phyloP scores from a whole-genome alignment of 306 rosid genomes.

The Ceratonia siliqua region DNA sequence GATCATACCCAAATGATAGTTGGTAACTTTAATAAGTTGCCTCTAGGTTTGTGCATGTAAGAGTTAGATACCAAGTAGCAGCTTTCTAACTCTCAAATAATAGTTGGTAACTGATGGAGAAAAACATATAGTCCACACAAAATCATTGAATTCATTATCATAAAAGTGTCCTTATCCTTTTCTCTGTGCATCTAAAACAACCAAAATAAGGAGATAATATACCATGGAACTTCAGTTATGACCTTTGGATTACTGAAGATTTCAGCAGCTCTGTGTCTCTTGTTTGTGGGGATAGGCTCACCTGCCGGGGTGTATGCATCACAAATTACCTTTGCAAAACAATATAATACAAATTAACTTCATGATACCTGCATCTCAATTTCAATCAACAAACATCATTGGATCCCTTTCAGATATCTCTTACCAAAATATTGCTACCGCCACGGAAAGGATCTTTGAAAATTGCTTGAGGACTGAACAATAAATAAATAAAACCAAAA shows the following conservation, averaged over 20 bases:
- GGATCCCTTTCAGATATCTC: slow-evolving; percentile 30
- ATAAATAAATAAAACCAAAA: slow-evolving; percentile 13
- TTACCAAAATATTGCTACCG: slow-evolving; percentile 94
- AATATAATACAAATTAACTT: slow-evolving; percentile 30
- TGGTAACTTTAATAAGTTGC: too few relatives aligned
- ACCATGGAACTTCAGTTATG: slow-evolving; percentile 85
- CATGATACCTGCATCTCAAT: slow-evolving; percentile 21
- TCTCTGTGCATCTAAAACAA: neutral
- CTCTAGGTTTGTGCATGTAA: neutral
- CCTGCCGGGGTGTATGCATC: slow-evolving; percentile 92
- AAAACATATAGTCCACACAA: neutral
- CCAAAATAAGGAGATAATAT: slow-evolving; percentile 21
- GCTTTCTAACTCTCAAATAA: neutral
- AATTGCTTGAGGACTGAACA: slow-evolving; percentile 88
- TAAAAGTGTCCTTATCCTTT: neutral
- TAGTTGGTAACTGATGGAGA: neutral
- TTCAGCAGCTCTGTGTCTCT: slow-evolving; percentile 87
- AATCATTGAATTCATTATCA: slow-evolving; percentile 17
- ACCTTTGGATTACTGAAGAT: slow-evolving; percentile 82
- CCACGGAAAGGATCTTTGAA: slow-evolving; percentile 99
- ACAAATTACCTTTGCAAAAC: slow-evolving; percentile 73
- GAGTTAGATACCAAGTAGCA: neutral
- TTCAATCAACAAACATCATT: slow-evolving; percentile 27
- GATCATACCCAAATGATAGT: neutral
- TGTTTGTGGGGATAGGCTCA: slow-evolving; percentile 97